phyloP scores from a whole-genome alignment of 768 basidiomycete species.

The Tricholoma sp. region DNA sequence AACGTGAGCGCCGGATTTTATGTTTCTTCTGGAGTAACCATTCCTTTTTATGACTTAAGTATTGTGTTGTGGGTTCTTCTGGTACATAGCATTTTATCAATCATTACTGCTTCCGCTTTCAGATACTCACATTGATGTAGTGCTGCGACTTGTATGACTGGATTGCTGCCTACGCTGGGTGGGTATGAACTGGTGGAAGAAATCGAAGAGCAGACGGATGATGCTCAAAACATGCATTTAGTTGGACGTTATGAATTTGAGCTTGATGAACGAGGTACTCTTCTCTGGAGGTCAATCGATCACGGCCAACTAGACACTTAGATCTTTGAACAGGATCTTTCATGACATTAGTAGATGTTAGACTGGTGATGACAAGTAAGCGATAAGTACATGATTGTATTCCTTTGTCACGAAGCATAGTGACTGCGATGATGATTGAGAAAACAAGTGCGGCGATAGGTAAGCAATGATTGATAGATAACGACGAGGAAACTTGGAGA shows the following conservation, averaged over 20 bases:
- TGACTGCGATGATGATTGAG: too few species aligned
- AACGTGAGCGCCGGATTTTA: slow-evolving; percentile 20
- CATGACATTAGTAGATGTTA: background rate
- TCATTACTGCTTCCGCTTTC: background rate
- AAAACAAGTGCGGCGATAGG: background rate
- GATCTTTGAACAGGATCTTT: background rate
- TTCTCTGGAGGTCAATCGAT: slow-evolving; percentile 4
- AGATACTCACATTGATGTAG: slow-evolving; percentile 12
- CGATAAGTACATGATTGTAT: background rate
- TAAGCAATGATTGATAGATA: background rate
- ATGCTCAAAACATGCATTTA: slow-evolving; percentile 28
- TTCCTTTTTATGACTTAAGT: slow-evolving; percentile 10
- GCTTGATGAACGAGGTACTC: slow-evolving; percentile 8
- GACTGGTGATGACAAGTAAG: background rate
- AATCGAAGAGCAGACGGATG: slow-evolving; percentile 34
- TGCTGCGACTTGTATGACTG: slow-evolving; percentile 30
- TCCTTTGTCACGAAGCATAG: background rate
- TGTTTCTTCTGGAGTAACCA: background rate
- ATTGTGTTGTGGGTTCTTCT: slow-evolving; percentile 29
- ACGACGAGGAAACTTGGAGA: background rate
- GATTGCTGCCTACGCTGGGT: slow-evolving; percentile 37
- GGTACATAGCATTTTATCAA: too few species aligned
- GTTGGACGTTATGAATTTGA: slow-evolving; percentile 25
- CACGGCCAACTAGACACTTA: background rate
- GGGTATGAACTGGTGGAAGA: slow-evolving; percentile 44